phyloP scores from a whole-genome alignment of 2,329 filamentous ascomycete species.

The Mycosphaerella sp. region DNA sequence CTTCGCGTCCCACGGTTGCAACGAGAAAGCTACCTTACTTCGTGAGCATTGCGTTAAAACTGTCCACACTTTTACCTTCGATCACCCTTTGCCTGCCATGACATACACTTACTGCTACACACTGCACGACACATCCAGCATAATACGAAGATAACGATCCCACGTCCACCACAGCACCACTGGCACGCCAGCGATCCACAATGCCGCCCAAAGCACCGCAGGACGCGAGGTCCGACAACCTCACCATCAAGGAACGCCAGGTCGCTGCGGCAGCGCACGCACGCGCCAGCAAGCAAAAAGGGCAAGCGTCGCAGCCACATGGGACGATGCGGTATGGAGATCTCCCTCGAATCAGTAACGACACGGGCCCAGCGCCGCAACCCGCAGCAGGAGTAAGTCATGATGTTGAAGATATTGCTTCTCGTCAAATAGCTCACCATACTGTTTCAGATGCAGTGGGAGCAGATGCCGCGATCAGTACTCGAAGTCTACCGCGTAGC shows the following conservation, averaged over 20 bases:
- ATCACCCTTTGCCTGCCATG: conserved; percentile 2
- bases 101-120: not conserved
- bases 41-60: too few relatives aligned
- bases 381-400: conserved; percentile 16
- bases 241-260: conserved; percentile 40
- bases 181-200: not conserved
- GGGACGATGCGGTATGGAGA: conserved; percentile 28
- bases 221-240: conserved; percentile 35
- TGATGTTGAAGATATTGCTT: not conserved
- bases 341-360: conserved; percentile 24
- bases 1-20: too few relatives aligned
- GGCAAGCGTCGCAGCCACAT: conserved; percentile 17
- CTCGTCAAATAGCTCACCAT: not conserved
- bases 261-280: conserved; percentile 35
- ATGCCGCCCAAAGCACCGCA: conserved; percentile 32
- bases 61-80: not conserved
- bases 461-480: conserved; percentile 58
- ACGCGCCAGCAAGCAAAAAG: conserved; percentile 33
- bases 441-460: conserved; percentile 54
- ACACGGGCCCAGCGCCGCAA: conserved; percentile 9
- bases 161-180: not conserved
- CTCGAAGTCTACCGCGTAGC: conserved; percentile 71
- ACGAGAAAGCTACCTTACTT: too few relatives aligned
- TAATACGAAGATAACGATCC: not conserved
- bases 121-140: conserved; percentile 6